Evolutionary conservation across 345 rosid genomes (phyloP).

Genomic region (Punica granatum): DNA sequence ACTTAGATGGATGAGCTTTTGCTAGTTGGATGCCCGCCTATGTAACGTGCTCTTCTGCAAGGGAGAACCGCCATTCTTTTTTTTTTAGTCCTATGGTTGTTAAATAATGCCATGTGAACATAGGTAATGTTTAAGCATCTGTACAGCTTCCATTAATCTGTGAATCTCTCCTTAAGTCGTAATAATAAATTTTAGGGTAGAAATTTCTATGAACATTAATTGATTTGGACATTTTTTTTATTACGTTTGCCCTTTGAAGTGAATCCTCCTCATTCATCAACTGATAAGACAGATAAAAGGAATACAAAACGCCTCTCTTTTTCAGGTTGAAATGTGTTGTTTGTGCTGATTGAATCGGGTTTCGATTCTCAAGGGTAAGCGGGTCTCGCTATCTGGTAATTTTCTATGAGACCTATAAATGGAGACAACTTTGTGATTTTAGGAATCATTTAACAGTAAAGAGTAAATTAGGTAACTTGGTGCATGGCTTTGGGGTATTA

Average conservation of each 20-base stretch:
- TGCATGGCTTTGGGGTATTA: too few species aligned
- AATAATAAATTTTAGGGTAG: neutral
- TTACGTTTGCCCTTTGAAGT: neutral
- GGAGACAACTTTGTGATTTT: too few species aligned
- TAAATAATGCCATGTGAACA: neutral
- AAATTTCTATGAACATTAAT: neutral
- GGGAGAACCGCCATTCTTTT: neutral
- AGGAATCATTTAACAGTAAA: too few species aligned
- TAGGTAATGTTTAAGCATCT: neutral
- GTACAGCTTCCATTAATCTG: neutral
- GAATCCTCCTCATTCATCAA: too few species aligned
- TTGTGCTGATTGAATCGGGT: too few species aligned
- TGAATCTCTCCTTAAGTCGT: neutral
- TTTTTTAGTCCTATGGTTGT: neutral
- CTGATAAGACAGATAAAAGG: too few species aligned
- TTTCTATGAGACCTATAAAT: too few species aligned
- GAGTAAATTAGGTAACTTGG: too few species aligned
- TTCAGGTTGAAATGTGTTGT: too few species aligned
- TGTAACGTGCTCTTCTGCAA: neutral
- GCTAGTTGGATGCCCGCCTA: neutral
- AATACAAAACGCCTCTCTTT: too few species aligned
- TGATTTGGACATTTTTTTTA: neutral
- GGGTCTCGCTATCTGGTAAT: too few species aligned
- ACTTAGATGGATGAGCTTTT: neutral
- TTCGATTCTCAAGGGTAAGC: too few species aligned